Base-by-base conservation (phyloP, 257 asterid species). In the Rubia yunnanensis region DNA sequence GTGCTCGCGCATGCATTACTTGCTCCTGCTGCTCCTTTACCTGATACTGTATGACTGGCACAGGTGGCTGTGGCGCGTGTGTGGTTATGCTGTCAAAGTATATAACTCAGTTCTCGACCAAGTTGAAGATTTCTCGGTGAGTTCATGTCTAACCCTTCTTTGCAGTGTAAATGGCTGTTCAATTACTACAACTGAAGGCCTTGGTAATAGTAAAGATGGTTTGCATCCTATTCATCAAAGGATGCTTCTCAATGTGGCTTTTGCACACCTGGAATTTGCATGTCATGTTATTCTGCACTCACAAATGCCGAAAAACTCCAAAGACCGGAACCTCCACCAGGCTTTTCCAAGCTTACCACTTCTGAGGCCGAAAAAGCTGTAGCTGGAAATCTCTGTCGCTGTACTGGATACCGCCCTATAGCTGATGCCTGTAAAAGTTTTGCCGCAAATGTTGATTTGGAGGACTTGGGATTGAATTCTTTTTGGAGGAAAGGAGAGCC, bases 11-110 rank as follows among this genome's bases (percentile, higher is more conserved):
- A 10, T 68, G 39, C 22, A 60, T 41, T 35, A 35, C 17, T 39
- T 24, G 56, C 28, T 64, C 39, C 9, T 53, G 28, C 34, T 70
- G 60, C 59, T 63, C 18, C 36, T 9, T 20, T 3, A 20, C 17
- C 27, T 38, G 20, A 53, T 23, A n/a, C 30, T 41, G 24, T 32
- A 17, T 52, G 30, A 22, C n/a, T 64, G 60, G 60, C 20, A 35
- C 80, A 88, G 94, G 96, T 70, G 96, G 96, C 36, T 88, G 94
- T 79, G 94, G 96, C 15, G 89, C 94, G 28, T 88, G 96, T 63
- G 86, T 88, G 5, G 88, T 86, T 62, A 75, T 86, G 71, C 82
- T 88, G 50, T 85, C 96, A 9, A 86, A 81, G 73, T 81, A 84
- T 81, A 84, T 56, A 78, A 86, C 60, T 64, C 83, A 3, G 32